Evolutionary conservation across 805 yeast genomes (phyloP).

Genomic region (Citeromyces nyonsensis): DNA sequence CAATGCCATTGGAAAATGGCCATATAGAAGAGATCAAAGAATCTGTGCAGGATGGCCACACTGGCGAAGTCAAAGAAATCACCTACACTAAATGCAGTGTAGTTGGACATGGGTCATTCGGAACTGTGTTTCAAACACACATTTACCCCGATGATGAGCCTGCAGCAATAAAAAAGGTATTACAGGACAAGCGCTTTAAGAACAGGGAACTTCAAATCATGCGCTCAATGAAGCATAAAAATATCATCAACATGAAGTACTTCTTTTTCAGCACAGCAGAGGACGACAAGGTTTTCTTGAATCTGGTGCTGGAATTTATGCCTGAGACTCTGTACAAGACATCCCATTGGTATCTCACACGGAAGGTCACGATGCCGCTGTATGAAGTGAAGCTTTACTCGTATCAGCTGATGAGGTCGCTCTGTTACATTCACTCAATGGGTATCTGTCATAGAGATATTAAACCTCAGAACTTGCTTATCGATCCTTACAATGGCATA

Average conservation of each 20-base stretch:
- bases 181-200: slow-evolving; percentile 89
- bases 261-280: slow-evolving; percentile 69
- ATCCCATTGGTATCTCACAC: slow-evolving; percentile 67
- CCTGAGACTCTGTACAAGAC: slow-evolving; percentile 96
- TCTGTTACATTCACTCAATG: slow-evolving; percentile 62
- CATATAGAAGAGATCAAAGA: slow-evolving; percentile 26
- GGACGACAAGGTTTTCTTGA: slow-evolving; percentile 72
- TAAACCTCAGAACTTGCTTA: slow-evolving; percentile 78
- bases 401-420: slow-evolving; percentile 59
- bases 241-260: slow-evolving; percentile 77
- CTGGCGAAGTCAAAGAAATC: slow-evolving; percentile 45
- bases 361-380: slow-evolving; percentile 69
- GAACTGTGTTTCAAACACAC: slow-evolving; percentile 87
- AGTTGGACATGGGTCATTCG: slow-evolving; percentile 99
- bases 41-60: slow-evolving; percentile 56
- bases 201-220: slow-evolving; percentile 91
- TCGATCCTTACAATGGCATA: slow-evolving; percentile 74
- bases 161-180: slow-evolving; percentile 91
- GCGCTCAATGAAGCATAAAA: slow-evolving; percentile 77
- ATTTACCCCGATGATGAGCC: slow-evolving; percentile 58
- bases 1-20: background rate
- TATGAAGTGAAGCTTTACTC: slow-evolving; percentile 80
- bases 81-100: slow-evolving; percentile 73
- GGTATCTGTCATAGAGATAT: slow-evolving; percentile 88
- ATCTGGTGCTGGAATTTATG: slow-evolving; percentile 78